These are phyloP conservation scores for Chlamydomonas schloesseri DNA, from an alignment of 139 green algal genomes.

Conservation along the genomic window DNA sequence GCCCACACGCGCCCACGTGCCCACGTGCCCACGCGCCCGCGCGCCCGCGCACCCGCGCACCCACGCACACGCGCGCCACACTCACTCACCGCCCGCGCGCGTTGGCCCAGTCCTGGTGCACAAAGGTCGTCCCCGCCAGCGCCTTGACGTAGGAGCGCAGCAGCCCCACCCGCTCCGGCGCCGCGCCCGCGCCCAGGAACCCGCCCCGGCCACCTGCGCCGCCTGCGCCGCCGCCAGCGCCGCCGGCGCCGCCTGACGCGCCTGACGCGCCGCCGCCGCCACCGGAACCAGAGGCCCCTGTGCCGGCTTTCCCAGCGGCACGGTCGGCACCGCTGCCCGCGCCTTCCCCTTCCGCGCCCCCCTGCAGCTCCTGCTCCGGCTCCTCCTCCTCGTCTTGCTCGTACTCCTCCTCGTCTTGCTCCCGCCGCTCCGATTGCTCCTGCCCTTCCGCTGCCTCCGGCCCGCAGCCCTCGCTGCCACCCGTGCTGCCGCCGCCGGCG, in stretches of 20 bases:
- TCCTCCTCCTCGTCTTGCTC: not conserved
- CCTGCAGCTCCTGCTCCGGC: not conserved
- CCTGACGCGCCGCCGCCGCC: conserved; percentile 9
- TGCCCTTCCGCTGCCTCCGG: not conserved
- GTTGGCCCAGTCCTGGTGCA: conserved; percentile 51
- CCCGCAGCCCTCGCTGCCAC: not conserved
- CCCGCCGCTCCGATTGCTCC: not conserved
- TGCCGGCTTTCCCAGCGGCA: too few species aligned
- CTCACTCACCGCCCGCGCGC: conserved; percentile 1
- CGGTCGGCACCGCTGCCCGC: too few species aligned
- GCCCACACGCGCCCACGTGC: too few species aligned
- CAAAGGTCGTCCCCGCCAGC: conserved; percentile 41
- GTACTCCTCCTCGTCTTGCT: not conserved
- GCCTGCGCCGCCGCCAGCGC: not conserved
- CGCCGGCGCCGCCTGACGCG: not conserved
- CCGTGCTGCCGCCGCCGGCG: not conserved
- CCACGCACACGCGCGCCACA: not conserved
- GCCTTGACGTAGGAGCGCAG: conserved; percentile 36
- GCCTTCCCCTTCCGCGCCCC: not conserved
- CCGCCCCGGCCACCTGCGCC: not conserved
- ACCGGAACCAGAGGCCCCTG: too few species aligned
- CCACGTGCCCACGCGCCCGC: too few species aligned
- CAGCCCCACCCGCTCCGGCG: not conserved
- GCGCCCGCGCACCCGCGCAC: too few species aligned
- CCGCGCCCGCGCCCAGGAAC: not conserved